Conservation (phyloP, 2,329 filamentous ascomycete species). For the Trichoderma citrinoviride region DNA sequence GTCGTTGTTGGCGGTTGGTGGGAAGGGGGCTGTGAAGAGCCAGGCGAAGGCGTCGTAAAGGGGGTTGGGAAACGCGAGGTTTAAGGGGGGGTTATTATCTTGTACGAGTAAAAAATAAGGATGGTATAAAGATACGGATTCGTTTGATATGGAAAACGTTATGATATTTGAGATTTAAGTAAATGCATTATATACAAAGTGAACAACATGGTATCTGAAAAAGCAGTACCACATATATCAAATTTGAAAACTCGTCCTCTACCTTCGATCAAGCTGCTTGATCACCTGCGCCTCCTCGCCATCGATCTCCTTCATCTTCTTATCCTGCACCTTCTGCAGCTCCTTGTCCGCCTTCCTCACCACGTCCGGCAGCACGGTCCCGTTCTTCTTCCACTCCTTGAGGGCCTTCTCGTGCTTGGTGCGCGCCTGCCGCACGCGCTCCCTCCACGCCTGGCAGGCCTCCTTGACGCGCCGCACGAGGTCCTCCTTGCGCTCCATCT, state of each 20-base stretch:
- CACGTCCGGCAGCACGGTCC: slow-evolving; percentile 46
- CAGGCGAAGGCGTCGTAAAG: slow-evolving; percentile 27
- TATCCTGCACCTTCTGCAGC: slow-evolving; percentile 51
- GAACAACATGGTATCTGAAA: too few species aligned
- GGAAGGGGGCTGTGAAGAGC: slow-evolving; percentile 25
- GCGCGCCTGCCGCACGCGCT: slow-evolving; percentile 47
- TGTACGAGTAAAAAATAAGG: slow-evolving; percentile 8
- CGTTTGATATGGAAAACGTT: slow-evolving; percentile 17
- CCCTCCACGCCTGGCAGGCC: slow-evolving; percentile 50
- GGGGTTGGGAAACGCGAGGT: neutral
- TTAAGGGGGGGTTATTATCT: neutral
- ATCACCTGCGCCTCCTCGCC: slow-evolving; percentile 49
- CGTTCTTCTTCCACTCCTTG: slow-evolving; percentile 48
- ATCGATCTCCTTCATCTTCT: slow-evolving; percentile 52
- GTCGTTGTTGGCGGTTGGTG: slow-evolving; percentile 29
- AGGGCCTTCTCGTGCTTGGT: slow-evolving; percentile 49
- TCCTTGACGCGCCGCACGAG: slow-evolving; percentile 44
- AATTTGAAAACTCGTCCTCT: neutral
- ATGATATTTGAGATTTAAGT: slow-evolving; percentile 28
- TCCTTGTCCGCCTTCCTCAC: slow-evolving; percentile 48
- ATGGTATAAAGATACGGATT: neutral
- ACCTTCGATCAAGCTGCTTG: slow-evolving; percentile 39
- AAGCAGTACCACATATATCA: too few species aligned
- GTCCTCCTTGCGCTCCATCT: slow-evolving; percentile 51
- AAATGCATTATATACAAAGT: neutral